Conservation (phyloP, 1,284 basidiomycete species). For the Irpex sp. region DNA sequence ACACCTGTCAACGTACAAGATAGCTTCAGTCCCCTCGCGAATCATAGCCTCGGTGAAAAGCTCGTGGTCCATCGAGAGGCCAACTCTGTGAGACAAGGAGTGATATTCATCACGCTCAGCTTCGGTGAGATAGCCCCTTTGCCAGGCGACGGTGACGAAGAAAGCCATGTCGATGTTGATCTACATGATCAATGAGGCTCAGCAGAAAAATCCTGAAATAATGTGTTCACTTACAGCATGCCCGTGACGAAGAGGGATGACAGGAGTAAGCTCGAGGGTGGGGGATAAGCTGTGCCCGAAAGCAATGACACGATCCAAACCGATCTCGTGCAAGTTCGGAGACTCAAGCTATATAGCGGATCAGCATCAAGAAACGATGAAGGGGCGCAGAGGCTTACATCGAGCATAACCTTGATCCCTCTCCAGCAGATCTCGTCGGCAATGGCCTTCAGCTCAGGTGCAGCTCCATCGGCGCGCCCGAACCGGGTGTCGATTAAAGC, state of each 20-base stretch:
- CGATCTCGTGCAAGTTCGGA: slow-evolving; percentile 19
- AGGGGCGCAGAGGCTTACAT: slow-evolving; percentile 6
- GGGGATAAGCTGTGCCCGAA: slow-evolving; percentile 19
- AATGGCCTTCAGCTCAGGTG: slow-evolving; percentile 15
- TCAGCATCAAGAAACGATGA: not conserved
- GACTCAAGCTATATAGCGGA: slow-evolving; percentile 12
- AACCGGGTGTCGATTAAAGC: slow-evolving; percentile 17
- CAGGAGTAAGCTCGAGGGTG: slow-evolving; percentile 18
- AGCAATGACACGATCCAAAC: slow-evolving; percentile 18
- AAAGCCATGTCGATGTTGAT: slow-evolving; percentile 21
- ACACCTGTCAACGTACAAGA: slow-evolving; percentile 10
- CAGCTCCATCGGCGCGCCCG: slow-evolving; percentile 14
- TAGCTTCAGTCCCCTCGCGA: slow-evolving; percentile 15
- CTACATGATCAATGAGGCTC: not conserved
- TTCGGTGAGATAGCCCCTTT: slow-evolving; percentile 15
- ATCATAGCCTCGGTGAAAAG: slow-evolving; percentile 18
- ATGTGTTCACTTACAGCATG: slow-evolving; percentile 11
- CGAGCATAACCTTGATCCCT: slow-evolving; percentile 20
- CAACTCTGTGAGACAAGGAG: slow-evolving; percentile 14
- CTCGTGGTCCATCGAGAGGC: slow-evolving; percentile 20
- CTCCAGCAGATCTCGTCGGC: slow-evolving; percentile 21
- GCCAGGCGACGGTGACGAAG: slow-evolving; percentile 17
- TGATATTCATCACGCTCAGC: slow-evolving; percentile 18
- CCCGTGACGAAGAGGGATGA: slow-evolving; percentile 19
- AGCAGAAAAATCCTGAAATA: not conserved